Evolutionary conservation across 148 eudicot genomes (phyloP).

Genomic region (Diospyros kaki): DNA sequence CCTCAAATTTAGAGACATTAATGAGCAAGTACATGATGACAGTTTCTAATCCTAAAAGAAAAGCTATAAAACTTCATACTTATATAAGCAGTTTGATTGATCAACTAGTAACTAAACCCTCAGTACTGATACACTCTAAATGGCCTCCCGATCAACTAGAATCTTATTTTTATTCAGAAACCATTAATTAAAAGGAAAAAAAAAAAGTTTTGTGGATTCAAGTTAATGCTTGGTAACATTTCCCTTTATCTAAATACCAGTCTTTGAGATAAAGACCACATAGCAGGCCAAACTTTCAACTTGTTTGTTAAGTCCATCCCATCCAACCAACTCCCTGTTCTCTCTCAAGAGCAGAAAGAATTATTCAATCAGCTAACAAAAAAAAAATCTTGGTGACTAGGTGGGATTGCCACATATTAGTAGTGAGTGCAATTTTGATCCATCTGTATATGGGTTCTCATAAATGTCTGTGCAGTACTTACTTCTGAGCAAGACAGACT

Average conservation of each 20-base stretch:
- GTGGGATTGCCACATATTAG: neutral
- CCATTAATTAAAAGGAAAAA: neutral
- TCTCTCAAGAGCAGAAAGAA: too few relatives aligned
- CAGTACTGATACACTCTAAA: neutral
- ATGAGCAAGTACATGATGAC: neutral
- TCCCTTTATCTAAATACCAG: too few relatives aligned
- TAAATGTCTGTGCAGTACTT: slow-evolving; percentile 19
- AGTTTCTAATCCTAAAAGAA: too few relatives aligned
- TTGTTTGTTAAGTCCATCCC: neutral
- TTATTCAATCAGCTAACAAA: neutral
- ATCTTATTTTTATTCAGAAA: neutral
- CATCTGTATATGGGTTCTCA: neutral
- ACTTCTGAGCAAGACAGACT: slow-evolving; percentile 86
- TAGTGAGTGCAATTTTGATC: neutral
- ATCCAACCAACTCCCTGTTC: neutral
- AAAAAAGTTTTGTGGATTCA: neutral
- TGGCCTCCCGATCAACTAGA: neutral
- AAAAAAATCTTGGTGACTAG: too few relatives aligned
- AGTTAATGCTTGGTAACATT: too few relatives aligned
- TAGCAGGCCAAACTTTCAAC: neutral
- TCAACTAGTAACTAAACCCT: neutral
- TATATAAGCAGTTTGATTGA: neutral
- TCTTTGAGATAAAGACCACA: too few relatives aligned
- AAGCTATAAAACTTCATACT: neutral
- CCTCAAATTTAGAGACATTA: neutral